Percentiles rank a stretch among this genome's conserved stretches.
Conservation (phyloP, 257 asterid species). For the Solanum bulbocastanum region DNA sequence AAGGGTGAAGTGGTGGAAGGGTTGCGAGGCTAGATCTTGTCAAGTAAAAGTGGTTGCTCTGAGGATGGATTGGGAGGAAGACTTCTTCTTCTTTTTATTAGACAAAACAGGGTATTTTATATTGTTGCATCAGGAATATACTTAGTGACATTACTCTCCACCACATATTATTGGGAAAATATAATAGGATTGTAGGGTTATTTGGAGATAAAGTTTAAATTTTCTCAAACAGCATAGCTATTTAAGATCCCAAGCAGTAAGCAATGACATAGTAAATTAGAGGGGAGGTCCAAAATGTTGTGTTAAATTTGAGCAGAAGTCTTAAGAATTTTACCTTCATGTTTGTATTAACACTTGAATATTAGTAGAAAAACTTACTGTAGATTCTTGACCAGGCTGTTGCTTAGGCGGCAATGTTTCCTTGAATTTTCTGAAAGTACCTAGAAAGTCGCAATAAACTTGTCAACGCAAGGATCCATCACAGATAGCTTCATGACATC, state of each 20-base stretch:
- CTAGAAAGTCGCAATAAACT: conserved; percentile 23
- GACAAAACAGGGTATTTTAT: background rate
- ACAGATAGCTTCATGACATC: background rate
- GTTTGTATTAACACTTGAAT: background rate
- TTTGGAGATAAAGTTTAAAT: background rate
- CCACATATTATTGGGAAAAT: background rate
- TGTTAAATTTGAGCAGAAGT: background rate
- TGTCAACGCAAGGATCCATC: background rate
- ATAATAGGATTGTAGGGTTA: background rate
- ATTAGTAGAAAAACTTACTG: conserved; percentile 26
- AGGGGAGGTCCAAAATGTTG: background rate
- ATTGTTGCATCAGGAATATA: background rate
- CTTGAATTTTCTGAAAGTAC: conserved; percentile 88
- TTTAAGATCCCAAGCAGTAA: background rate
- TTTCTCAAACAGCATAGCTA: background rate
- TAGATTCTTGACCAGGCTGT: conserved; percentile 40
- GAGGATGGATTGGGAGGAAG: background rate
- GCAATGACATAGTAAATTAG: background rate
- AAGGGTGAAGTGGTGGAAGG: background rate
- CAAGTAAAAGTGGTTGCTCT: background rate
- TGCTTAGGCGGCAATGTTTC: conserved; percentile 54
- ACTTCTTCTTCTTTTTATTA: background rate
- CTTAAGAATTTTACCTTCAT: background rate
- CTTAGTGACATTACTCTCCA: background rate
- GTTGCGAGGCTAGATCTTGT: background rate